A percentile compares a stretch with the other conserved stretches of the same genome.
These are phyloP conservation scores for Ceratocystis colombiana DNA, from an alignment of 2,329 filamentous ascomycete species.

Conservation along the genomic window DNA sequence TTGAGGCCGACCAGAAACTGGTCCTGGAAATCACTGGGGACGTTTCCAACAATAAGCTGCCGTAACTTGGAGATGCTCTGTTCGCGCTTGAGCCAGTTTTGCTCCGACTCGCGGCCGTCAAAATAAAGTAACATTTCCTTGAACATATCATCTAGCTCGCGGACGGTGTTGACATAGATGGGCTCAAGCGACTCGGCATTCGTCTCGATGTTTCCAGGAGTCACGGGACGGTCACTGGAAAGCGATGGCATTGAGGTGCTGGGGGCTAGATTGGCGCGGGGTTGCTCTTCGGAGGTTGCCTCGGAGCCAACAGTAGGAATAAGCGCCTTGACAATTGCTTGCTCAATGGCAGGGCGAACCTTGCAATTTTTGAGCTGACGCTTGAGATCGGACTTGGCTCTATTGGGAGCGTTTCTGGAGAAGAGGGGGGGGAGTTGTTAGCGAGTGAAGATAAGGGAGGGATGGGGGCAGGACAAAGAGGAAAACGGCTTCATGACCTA, in stretches of 20 bases:
- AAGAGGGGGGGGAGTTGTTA: constrained; percentile 1
- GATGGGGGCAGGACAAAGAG: too few relatives aligned
- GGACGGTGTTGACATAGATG: constrained; percentile 68
- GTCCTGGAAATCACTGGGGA: constrained; percentile 62
- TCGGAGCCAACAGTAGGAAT: constrained; percentile 42
- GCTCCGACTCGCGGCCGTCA: constrained; percentile 79
- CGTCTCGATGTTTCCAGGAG: constrained; percentile 50
- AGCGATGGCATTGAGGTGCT: constrained; percentile 37
- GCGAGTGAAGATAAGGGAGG: not conserved
- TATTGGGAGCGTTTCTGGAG: constrained; percentile 60
- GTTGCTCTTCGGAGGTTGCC: constrained; percentile 33
- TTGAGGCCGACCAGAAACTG: constrained; percentile 63
- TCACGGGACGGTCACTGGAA: constrained; percentile 43
- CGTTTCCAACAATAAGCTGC: constrained; percentile 72
- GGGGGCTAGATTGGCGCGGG: constrained; percentile 35
- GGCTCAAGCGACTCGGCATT: constrained; percentile 65
- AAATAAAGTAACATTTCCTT: constrained; percentile 71
- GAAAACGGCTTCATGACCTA: constrained; percentile 33
- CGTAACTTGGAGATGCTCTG: constrained; percentile 68
- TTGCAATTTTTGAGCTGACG: constrained; percentile 74
- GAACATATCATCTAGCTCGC: constrained; percentile 82
- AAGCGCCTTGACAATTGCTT: constrained; percentile 67
- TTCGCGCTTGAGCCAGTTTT: constrained; percentile 84
- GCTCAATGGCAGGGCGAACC: constrained; percentile 75
- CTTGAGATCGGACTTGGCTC: constrained; percentile 81